A percentile compares a stretch with the other conserved stretches of the same genome.
phyloP scores from a whole-genome alignment of 768 basidiomycete species.

The Podaxis sp. region DNA sequence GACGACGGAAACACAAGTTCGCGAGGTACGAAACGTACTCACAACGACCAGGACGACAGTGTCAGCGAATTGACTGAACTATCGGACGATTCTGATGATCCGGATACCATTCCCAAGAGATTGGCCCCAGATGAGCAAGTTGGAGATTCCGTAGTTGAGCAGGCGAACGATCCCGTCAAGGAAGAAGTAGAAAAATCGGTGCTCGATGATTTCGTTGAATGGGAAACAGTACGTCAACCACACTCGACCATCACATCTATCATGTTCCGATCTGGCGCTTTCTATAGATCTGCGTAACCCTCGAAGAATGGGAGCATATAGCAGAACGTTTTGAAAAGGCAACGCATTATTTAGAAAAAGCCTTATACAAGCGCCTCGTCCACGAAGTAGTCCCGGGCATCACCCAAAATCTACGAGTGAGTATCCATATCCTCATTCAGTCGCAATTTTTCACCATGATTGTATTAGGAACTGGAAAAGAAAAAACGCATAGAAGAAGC shows the following conservation, averaged over 20 bases:
- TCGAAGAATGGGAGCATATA: slow-evolving; percentile 83
- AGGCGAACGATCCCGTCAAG: slow-evolving; percentile 4
- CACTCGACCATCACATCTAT: neutral
- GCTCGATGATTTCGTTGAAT: slow-evolving; percentile 62
- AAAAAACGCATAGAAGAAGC: slow-evolving; percentile 70
- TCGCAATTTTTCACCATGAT: neutral
- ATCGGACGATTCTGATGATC: slow-evolving; percentile 42
- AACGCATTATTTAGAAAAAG: slow-evolving; percentile 78
- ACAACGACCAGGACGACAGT: slow-evolving; percentile 55
- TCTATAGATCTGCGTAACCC: slow-evolving; percentile 73
- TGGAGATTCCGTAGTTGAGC: slow-evolving; percentile 9
- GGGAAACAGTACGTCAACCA: slow-evolving; percentile 74
- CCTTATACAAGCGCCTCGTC: slow-evolving; percentile 65
- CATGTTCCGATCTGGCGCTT: neutral
- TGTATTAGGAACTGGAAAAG: slow-evolving; percentile 58
- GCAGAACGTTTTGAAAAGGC: slow-evolving; percentile 73
- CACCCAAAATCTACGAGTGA: slow-evolving; percentile 62
- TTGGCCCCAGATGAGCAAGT: neutral
- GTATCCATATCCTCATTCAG: slow-evolving; percentile 15
- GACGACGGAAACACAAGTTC: slow-evolving; percentile 8
- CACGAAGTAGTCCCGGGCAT: slow-evolving; percentile 72
- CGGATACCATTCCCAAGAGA: neutral
- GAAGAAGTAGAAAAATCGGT: slow-evolving; percentile 14
- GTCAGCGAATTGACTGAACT: slow-evolving; percentile 77
- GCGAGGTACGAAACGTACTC: slow-evolving; percentile 39